A percentile compares a stretch with the other conserved stretches of the same genome.
phyloP scores from a whole-genome alignment of 108 stramenopile genomes.

The Skeletonema costatum region DNA sequence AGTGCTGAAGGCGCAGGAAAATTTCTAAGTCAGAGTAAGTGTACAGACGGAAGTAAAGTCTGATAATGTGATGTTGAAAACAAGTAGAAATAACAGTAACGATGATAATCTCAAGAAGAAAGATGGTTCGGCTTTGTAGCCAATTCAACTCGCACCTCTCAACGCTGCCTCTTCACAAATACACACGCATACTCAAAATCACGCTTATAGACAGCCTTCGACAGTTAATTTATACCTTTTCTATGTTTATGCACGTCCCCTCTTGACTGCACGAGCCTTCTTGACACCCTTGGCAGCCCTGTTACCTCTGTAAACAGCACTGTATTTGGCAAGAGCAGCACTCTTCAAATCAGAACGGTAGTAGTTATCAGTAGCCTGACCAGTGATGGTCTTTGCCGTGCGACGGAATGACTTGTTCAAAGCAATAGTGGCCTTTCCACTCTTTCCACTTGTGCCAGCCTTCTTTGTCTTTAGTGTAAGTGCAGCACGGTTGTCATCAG shows the following conservation, averaged over 20 bases:
- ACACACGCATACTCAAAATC: too few relatives aligned
- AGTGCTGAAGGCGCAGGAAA: not conserved
- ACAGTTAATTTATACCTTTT: conserved; percentile 1
- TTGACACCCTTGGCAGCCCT: conserved; percentile 86
- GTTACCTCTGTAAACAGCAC: conserved; percentile 88
- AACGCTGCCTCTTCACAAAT: too few relatives aligned
- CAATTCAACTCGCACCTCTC: not conserved
- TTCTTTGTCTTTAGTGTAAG: conserved; percentile 88
- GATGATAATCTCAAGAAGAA: not conserved
- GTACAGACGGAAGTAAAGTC: not conserved
- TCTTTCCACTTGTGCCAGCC: conserved; percentile 64
- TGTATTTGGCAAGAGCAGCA: conserved; percentile 84
- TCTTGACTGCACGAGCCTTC: conserved; percentile 84
- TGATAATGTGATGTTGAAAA: not conserved
- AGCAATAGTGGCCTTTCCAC: conserved; percentile 65
- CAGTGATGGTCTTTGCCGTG: conserved; percentile 73
- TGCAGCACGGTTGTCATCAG: conserved; percentile 72
- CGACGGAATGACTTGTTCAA: conserved; percentile 91
- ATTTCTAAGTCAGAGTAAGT: not conserved
- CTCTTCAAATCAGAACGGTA: conserved; percentile 91
- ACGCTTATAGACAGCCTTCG: not conserved
- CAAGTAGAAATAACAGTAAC: not conserved
- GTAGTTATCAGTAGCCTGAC: conserved; percentile 75
- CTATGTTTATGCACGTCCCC: conserved; percentile 72
- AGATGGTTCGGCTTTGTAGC: too few relatives aligned